These are phyloP conservation scores for Starmerella vaccinii DNA, from an alignment of 805 yeast genomes.

Conservation along the genomic window DNA sequence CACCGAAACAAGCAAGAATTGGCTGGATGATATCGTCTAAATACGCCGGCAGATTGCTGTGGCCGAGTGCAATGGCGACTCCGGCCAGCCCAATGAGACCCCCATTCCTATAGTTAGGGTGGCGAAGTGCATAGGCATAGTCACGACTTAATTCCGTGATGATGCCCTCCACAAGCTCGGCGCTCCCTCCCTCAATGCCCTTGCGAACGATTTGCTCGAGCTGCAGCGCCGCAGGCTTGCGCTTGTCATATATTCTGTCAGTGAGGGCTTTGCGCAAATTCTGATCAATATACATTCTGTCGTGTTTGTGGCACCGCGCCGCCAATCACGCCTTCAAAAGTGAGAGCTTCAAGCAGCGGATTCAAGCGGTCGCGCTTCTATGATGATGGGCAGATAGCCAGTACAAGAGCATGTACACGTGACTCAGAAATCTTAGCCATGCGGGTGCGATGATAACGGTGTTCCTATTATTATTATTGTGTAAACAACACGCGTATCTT, in stretches of 20 bases:
- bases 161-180: constrained; percentile 46
- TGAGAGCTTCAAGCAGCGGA: too few species aligned
- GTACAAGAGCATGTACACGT: too few species aligned
- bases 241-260: constrained; percentile 66
- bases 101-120: constrained; percentile 85
- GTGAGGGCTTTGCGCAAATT: constrained; percentile 56
- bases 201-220: constrained; percentile 65
- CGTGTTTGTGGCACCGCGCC: background rate
- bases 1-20: constrained; percentile 89
- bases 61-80: constrained; percentile 85
- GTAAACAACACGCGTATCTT: too few species aligned
- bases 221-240: constrained; percentile 60
- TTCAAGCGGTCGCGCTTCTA: too few species aligned
- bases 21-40: constrained; percentile 83
- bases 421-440: too few species aligned
- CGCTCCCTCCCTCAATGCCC: constrained; percentile 50
- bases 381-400: too few species aligned
- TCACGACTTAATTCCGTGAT: constrained; percentile 69
- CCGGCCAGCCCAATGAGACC: constrained; percentile 94
- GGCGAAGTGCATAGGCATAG: constrained; percentile 71
- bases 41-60: constrained; percentile 67
- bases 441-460: too few species aligned
- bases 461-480: too few species aligned
- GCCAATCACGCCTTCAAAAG: background rate
- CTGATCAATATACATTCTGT: constrained; percentile 38